Evolutionary conservation across 2,329 filamentous ascomycete species (phyloP).

Genomic region (Neofusicoccum laricinum): DNA sequence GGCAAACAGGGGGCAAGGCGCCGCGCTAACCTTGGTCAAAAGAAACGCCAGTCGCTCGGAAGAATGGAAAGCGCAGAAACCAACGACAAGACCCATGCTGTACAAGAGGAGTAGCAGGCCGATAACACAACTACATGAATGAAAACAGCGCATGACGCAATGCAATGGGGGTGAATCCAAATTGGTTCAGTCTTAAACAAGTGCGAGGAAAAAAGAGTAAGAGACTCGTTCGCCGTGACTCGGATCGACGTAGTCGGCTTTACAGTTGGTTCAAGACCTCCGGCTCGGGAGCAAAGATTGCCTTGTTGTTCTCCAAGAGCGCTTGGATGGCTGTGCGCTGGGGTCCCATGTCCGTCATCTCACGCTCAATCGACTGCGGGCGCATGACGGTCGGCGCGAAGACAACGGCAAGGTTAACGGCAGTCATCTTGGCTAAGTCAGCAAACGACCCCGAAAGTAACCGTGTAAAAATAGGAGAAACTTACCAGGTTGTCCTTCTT

Average conservation of each 20-base stretch:
- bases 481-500: slow-evolving; percentile 80
- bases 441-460: background rate
- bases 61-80: background rate
- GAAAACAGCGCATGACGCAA: background rate
- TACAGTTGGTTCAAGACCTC: slow-evolving; percentile 6
- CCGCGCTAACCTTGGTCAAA: background rate
- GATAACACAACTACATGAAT: slow-evolving; percentile 6
- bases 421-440: slow-evolving; percentile 70
- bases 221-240: slow-evolving; percentile 2
- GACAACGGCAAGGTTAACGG: slow-evolving; percentile 92
- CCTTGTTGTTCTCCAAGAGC: slow-evolving; percentile 83
- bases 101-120: slow-evolving; percentile 1
- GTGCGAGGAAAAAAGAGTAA: background rate
- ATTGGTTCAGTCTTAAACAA: slow-evolving; percentile 3
- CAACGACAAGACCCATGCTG: slow-evolving; percentile 4
- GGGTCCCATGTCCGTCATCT: slow-evolving; percentile 93
- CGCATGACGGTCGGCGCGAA: slow-evolving; percentile 98
- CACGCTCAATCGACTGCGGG: slow-evolving; percentile 80
- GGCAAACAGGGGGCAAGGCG: background rate
- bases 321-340: slow-evolving; percentile 93
- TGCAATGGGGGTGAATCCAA: slow-evolving; percentile 9
- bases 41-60: slow-evolving; percentile 9
- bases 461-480: slow-evolving; percentile 18
- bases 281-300: slow-evolving; percentile 60
- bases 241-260: slow-evolving; percentile 3